Percentiles rank a stretch among this genome's conserved stretches.
Conservation (phyloP, 345 rosid genomes). For the Rubroshorea leprosula region DNA sequence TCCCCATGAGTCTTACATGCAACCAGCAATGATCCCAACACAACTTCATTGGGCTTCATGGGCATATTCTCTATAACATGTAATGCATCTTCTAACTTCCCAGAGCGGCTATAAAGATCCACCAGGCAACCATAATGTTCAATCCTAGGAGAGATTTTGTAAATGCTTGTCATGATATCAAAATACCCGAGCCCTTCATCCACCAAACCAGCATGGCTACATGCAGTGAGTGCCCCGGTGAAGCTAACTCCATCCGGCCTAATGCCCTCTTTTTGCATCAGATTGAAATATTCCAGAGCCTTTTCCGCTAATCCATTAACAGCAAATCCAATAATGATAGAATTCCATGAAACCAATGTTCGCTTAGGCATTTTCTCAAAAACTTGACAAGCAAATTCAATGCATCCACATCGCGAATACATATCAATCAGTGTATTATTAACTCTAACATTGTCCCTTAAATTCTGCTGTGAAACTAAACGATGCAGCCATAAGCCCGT, state of each 20-base stretch:
- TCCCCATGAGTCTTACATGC: constrained; percentile 57
- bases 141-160: constrained; percentile 52
- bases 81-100: constrained; percentile 66
- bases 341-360: constrained; percentile 75
- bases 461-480: constrained; percentile 36
- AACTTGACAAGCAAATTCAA: constrained; percentile 52
- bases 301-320: constrained; percentile 49
- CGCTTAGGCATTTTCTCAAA: constrained; percentile 52
- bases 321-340: constrained; percentile 59
- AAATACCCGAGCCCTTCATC: constrained; percentile 55
- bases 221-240: constrained; percentile 65
- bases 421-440: constrained; percentile 61
- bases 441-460: constrained; percentile 39
- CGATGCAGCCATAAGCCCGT: constrained; percentile 55
- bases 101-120: constrained; percentile 79
- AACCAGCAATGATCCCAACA: constrained; percentile 72
- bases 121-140: constrained; percentile 89
- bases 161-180: constrained; percentile 41
- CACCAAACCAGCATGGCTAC: constrained; percentile 66
- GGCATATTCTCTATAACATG: constrained; percentile 53
- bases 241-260: constrained; percentile 66
- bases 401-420: constrained; percentile 72
- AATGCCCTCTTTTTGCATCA: constrained; percentile 54
- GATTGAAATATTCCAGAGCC: constrained; percentile 45
- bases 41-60: constrained; percentile 69